Percentiles rank a stretch among this genome's conserved stretches.
Conservation (phyloP, 164 flowering plant species). For the Annona cherimola region DNA sequence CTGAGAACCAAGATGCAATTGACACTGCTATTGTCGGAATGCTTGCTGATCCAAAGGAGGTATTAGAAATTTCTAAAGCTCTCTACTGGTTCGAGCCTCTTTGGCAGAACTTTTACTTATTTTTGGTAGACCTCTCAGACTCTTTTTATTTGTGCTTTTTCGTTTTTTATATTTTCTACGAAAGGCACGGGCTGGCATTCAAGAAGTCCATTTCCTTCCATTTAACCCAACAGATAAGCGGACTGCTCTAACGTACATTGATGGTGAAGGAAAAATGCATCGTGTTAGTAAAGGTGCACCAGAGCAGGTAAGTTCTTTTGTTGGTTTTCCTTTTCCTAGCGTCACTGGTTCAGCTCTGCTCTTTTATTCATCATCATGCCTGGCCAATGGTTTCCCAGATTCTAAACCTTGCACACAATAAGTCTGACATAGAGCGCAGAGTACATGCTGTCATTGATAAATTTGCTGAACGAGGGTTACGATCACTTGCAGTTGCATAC, state of each 20-base stretch:
- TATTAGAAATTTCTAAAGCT: constrained; percentile 9
- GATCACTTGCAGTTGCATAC: constrained; percentile 87
- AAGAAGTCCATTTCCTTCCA: constrained; percentile 90
- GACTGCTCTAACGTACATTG: constrained; percentile 87
- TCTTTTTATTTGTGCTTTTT: background rate
- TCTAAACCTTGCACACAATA: constrained; percentile 71
- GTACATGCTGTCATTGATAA: constrained; percentile 81
- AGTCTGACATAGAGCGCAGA: constrained; percentile 63
- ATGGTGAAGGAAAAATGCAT: constrained; percentile 68
- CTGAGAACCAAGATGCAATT: constrained; percentile 58
- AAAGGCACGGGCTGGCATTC: constrained; percentile 84
- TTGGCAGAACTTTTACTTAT: background rate
- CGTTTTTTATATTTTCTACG: background rate
- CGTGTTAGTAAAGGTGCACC: constrained; percentile 99
- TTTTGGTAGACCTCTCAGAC: background rate
- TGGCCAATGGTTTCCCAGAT: constrained; percentile 37
- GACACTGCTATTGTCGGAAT: constrained; percentile 51
- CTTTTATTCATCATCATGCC: background rate
- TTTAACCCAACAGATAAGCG: constrained; percentile 95
- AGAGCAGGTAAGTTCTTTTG: constrained; percentile 61
- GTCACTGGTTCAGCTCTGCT: background rate
- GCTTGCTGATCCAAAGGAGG: constrained; percentile 76
- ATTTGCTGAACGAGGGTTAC: constrained; percentile 79
- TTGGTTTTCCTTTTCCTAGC: background rate
- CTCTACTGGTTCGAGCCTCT: background rate